Conservation (phyloP, 2,329 filamentous ascomycete species). For the Tolypocladium sp. region DNA sequence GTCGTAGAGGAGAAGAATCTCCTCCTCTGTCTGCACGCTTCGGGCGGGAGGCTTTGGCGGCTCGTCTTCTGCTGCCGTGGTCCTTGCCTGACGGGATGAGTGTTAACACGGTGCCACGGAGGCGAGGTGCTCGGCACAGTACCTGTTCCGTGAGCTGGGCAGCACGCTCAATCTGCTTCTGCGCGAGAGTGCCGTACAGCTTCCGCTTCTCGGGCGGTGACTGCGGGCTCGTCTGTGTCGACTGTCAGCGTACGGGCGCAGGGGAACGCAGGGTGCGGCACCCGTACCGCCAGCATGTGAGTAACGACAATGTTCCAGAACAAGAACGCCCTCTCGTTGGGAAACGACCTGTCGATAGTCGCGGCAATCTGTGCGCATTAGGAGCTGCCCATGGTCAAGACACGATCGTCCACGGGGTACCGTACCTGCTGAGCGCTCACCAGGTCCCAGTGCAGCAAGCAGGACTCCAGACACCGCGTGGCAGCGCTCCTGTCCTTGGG, state of each 20-base stretch:
- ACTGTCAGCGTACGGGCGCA: neutral
- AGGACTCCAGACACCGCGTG: constrained; percentile 40
- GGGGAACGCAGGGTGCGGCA: neutral
- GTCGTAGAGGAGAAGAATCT: constrained; percentile 39
- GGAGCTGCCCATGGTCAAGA: neutral
- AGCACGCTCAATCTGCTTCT: constrained; percentile 42
- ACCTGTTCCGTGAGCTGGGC: constrained; percentile 36
- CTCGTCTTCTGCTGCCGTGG: constrained; percentile 7
- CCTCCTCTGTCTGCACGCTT: constrained; percentile 36
- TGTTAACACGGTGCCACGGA: neutral
- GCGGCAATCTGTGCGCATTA: constrained; percentile 38
- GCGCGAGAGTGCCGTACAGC: constrained; percentile 40
- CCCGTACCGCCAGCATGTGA: constrained; percentile 40
- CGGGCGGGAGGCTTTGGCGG: constrained; percentile 14
- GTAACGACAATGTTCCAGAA: constrained; percentile 48
- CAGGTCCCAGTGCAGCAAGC: constrained; percentile 45
- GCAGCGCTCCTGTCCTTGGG: constrained; percentile 34
- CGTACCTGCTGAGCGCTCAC: constrained; percentile 46
- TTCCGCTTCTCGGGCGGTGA: constrained; percentile 38
- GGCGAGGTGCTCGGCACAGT: constrained; percentile 2
- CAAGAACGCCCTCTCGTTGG: constrained; percentile 36
- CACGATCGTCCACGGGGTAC: neutral
- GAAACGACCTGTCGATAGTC: constrained; percentile 40
- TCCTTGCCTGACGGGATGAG: constrained; percentile 10
- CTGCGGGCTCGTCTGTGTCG: constrained; percentile 32